Evolutionary conservation across 1,284 basidiomycete genomes (phyloP).

Genomic region (Leccinum pseudoinsigne): DNA sequence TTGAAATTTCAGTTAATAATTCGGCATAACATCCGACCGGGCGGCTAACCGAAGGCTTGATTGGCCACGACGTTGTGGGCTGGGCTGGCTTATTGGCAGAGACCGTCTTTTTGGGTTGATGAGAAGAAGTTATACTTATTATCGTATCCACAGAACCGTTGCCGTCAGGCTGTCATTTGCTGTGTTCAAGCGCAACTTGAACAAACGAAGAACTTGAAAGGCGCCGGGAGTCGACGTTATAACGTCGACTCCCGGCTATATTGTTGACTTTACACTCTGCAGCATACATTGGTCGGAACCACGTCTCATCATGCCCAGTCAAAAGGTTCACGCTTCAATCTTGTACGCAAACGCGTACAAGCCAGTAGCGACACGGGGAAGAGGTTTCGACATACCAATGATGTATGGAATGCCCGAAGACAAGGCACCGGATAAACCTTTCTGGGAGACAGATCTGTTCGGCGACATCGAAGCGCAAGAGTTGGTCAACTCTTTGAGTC

Average conservation of each 20-base stretch:
- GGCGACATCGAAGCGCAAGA: neutral
- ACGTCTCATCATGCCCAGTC: neutral
- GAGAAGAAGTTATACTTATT: neutral
- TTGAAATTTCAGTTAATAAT: neutral
- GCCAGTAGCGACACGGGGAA: neutral
- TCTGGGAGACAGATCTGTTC: neutral
- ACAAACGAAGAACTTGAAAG: no score
- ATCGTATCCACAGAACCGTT: neutral
- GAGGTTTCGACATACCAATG: neutral
- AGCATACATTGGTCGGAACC: neutral
- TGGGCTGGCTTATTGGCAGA: neutral
- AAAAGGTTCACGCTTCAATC: neutral
- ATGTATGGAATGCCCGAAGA: neutral
- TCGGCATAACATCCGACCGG: neutral
- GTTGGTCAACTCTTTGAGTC: neutral
- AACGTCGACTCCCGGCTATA: neutral
- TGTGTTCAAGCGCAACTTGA: neutral
- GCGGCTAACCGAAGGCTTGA: neutral
- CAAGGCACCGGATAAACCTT: neutral
- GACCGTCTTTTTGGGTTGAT: neutral
- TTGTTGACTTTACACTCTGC: neutral
- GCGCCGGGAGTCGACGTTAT: no score
- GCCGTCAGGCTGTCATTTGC: neutral
- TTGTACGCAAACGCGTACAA: neutral
- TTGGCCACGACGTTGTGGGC: neutral